These are phyloP conservation scores for Zopfia rhizophila DNA, from an alignment of 2,329 filamentous ascomycete species.

Conservation along the genomic window DNA sequence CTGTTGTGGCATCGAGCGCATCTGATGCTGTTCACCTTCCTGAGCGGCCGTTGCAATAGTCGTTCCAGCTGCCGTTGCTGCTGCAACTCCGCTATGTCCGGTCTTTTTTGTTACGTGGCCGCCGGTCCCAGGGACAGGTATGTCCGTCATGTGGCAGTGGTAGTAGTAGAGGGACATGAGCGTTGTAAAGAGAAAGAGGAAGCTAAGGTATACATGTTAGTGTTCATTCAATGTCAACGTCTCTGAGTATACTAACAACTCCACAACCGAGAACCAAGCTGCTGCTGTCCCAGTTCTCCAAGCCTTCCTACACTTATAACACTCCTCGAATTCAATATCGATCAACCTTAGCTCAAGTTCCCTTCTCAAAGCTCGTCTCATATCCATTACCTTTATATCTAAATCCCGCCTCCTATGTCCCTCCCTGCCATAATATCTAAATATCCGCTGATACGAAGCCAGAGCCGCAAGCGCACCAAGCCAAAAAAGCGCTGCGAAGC, in stretches of 20 bases:
- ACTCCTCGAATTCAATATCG: slow-evolving; percentile 10
- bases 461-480: slow-evolving; percentile 29
- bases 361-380: not conserved
- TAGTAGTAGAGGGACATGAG: slow-evolving; percentile 32
- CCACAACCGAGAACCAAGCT: slow-evolving; percentile 27
- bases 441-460: slow-evolving; percentile 31
- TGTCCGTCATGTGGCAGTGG: slow-evolving; percentile 27
- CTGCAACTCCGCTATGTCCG: too few species aligned
- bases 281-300: slow-evolving; percentile 30
- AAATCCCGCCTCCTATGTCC: not conserved
- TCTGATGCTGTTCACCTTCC: too few species aligned
- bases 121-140: slow-evolving; percentile 9
- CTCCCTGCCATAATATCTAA: slow-evolving; percentile 16
- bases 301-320: slow-evolving; percentile 20
- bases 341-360: not conserved
- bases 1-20: too few species aligned
- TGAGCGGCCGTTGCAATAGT: too few species aligned
- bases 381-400: not conserved
- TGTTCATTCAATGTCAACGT: not conserved
- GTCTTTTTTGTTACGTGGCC: too few species aligned
- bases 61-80: too few species aligned
- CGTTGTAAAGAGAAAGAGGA: slow-evolving; percentile 33
- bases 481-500: slow-evolving; percentile 29
- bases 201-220: slow-evolving; percentile 9
- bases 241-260: slow-evolving; percentile 25